Percentiles rank a stretch among this genome's conserved stretches.
These are phyloP conservation scores for Candida bentonensis DNA, from an alignment of 805 yeast genomes.

Conservation along the genomic window DNA sequence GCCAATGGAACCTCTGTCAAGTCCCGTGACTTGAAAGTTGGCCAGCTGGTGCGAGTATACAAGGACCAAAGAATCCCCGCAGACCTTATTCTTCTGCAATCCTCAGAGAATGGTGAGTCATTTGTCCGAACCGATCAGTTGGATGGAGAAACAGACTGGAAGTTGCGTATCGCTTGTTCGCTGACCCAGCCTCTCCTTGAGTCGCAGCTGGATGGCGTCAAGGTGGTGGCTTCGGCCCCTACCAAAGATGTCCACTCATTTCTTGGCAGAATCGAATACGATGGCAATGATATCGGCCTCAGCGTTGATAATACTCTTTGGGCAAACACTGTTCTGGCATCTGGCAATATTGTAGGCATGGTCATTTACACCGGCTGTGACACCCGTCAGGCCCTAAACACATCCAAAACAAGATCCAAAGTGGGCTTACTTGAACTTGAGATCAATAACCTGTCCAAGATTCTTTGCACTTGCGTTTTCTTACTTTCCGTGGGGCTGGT, in stretches of 20 bases:
- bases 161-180: slow-evolving; percentile 64
- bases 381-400: slow-evolving; percentile 91
- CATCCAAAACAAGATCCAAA: slow-evolving; percentile 75
- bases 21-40: slow-evolving; percentile 60
- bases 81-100: slow-evolving; percentile 71
- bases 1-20: slow-evolving; percentile 28
- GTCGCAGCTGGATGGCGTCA: slow-evolving; percentile 29
- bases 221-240: slow-evolving; percentile 66
- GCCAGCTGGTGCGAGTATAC: slow-evolving; percentile 66
- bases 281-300: slow-evolving; percentile 37
- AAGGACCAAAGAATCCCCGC: slow-evolving; percentile 89
- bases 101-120: slow-evolving; percentile 78
- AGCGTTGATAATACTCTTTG: slow-evolving; percentile 86
- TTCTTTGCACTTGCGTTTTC: slow-evolving; percentile 78
- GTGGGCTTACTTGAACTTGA: slow-evolving; percentile 83
- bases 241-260: slow-evolving; percentile 72
- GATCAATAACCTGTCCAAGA: slow-evolving; percentile 76
- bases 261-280: slow-evolving; percentile 55
- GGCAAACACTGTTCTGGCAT: slow-evolving; percentile 96
- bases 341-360: slow-evolving; percentile 82
- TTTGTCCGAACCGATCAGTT: slow-evolving; percentile 94
- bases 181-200: slow-evolving; percentile 51
- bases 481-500: slow-evolving; percentile 64
- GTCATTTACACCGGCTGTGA: slow-evolving; percentile 83
- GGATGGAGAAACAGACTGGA: slow-evolving; percentile 99